Percentiles rank a stretch among this genome's conserved stretches.
phyloP scores from a whole-genome alignment of 1,284 basidiomycete species.

The Rhodotorula sp. region DNA sequence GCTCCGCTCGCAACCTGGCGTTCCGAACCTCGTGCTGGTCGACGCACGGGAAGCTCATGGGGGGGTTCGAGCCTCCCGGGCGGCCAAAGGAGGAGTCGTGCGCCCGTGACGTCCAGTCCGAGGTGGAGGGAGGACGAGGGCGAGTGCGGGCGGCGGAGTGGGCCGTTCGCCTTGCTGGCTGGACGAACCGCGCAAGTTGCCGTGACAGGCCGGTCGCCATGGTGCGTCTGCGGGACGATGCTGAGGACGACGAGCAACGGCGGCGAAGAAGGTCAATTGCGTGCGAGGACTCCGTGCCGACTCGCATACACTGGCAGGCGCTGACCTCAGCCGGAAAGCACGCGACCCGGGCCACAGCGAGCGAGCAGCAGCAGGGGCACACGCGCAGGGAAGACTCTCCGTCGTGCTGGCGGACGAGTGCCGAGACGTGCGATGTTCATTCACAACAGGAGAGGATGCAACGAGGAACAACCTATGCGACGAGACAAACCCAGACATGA shows the following conservation, averaged over 20 bases:
- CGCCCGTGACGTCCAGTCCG: neutral
- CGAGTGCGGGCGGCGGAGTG: neutral
- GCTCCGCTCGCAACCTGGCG: constrained; percentile 34
- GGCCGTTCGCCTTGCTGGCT: neutral
- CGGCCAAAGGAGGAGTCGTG: neutral
- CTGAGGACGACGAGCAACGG: too few relatives aligned
- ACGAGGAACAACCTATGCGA: neutral
- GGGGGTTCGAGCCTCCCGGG: constrained; percentile 40
- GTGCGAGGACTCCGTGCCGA: too few relatives aligned
- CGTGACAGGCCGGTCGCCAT: too few relatives aligned
- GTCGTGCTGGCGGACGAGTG: too few relatives aligned
- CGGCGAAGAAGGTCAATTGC: too few relatives aligned
- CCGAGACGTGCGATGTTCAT: too few relatives aligned
- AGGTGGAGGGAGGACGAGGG: neutral
- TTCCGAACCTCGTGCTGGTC: constrained; percentile 43
- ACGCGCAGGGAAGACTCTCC: neutral
- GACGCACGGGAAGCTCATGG: constrained; percentile 46
- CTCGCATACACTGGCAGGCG: too few relatives aligned
- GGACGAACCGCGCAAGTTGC: too few relatives aligned
- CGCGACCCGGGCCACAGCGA: neutral
- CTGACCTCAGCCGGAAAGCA: neutral
- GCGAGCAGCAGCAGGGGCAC: too few relatives aligned
- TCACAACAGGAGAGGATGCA: neutral
- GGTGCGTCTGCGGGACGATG: too few relatives aligned
- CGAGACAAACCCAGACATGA: neutral